Evolutionary conservation across 2,329 filamentous ascomycete species (phyloP), one percentile per base, ranked within the genome.

Genomic region (Pestalotiopsis sp.): DNA sequence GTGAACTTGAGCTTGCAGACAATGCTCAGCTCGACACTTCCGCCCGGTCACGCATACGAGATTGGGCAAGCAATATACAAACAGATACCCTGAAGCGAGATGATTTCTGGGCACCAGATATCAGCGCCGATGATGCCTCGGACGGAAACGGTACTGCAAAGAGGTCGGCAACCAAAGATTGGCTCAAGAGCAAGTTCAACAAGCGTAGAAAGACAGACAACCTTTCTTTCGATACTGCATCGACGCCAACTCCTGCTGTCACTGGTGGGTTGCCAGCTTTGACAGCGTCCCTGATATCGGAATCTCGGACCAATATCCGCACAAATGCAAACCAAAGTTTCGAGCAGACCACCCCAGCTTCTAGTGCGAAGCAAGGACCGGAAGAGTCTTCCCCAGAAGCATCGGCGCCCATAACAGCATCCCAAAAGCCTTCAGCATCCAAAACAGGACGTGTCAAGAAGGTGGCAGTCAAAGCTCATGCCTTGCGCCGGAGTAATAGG

Each of bases 31-130:
- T 72, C 9, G 71, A 71, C 39, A 66, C 58, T 9, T 71, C 75
- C 13, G 72, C 71, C 63, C 71, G 39, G 25, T 69, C 60, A 68
- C 73, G 68, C 23, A 78, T 78, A 72, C 66, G 71, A 61, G 70
- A 72, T 57, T 78, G 77, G 76, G 74, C 74, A 1, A 70, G 70
- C 6, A 65, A 70, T 27, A 69, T 78, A 7, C 67, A 69, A 11
- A 17, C 41, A 31, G 70, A 39, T n/a, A 41, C 66, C 17, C 59
- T 75, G 14, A 72, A 72, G 27, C 74, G 71, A 52, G 76, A 78
- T 39, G 20, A 66, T 25, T 79, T 79, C 62, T 79, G 77, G 77
- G 76, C 74, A 49, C 76, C 77, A 17, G 64, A 62, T 11, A 67
- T 70, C 25, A 55, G 38, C 23, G 31, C 36, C 1, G 31, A 25